phyloP scores from a whole-genome alignment of 2,329 filamentous ascomycete genomes.

The Aureobasidium sp. region DNA sequence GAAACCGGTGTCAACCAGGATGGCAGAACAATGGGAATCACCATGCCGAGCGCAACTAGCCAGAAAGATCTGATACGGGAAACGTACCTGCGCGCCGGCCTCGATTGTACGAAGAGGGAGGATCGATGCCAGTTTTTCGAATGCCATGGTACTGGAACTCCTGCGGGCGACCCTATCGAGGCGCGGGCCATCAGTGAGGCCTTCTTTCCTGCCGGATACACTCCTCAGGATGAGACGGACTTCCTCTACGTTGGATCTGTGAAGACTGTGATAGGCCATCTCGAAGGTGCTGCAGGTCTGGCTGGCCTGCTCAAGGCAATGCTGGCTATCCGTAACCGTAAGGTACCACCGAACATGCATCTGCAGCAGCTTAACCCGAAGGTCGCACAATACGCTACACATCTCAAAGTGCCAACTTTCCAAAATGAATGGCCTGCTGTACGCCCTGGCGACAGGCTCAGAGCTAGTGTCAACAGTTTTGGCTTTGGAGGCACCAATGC shows the following conservation, averaged over 20 bases:
- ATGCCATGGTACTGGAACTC: slow-evolving; percentile 24
- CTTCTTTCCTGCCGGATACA: slow-evolving; percentile 20
- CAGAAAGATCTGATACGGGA: slow-evolving; percentile 30
- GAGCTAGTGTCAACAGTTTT: slow-evolving; percentile 18
- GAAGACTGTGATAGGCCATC: slow-evolving; percentile 36
- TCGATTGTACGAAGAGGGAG: slow-evolving; percentile 22
- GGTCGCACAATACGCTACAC: background rate
- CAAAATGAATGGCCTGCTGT: no score
- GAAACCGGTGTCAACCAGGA: slow-evolving; percentile 31
- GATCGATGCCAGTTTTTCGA: slow-evolving; percentile 30
- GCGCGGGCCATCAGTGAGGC: slow-evolving; percentile 26
- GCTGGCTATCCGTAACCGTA: slow-evolving; percentile 18
- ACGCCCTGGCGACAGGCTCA: no score
- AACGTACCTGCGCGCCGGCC: slow-evolving; percentile 29
- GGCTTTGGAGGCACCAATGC: slow-evolving; percentile 23
- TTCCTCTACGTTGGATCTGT: slow-evolving; percentile 22
- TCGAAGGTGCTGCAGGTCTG: slow-evolving; percentile 42
- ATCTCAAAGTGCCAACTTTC: slow-evolving; percentile 3
- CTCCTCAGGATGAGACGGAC: background rate
- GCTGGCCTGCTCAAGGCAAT: slow-evolving; percentile 25
- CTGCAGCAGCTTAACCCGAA: slow-evolving; percentile 12
- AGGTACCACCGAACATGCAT: slow-evolving; percentile 19
- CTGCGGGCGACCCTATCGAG: slow-evolving; percentile 22
- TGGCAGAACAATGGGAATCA: slow-evolving; percentile 33
- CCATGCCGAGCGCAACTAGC: slow-evolving; percentile 28